Percentiles rank a stretch among this genome's conserved stretches.
Evolutionary conservation across 1,139 yeast genomes (phyloP).

Genomic region (Yarrowia galli): DNA sequence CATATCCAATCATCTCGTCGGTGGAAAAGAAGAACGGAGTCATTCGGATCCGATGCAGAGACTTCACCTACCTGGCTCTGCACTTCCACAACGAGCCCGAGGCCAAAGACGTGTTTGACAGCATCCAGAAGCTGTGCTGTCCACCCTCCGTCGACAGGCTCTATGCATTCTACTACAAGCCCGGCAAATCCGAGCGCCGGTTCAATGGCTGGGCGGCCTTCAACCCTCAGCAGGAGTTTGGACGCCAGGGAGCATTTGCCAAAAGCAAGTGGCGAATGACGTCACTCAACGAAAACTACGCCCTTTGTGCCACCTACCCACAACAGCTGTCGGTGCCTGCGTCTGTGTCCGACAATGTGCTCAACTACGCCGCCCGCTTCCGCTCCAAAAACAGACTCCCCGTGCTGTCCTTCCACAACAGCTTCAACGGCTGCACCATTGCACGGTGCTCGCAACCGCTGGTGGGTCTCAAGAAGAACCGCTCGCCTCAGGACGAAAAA

Average conservation of each 20-base stretch:
- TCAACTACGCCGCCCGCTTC: constrained; percentile 83
- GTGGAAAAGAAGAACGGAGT: constrained; percentile 60
- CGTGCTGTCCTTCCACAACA: constrained; percentile 76
- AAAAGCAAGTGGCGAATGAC: constrained; percentile 72
- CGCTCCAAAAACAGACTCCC: constrained; percentile 89
- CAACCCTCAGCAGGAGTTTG: constrained; percentile 67
- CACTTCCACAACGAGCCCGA: constrained; percentile 68
- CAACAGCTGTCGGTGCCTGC: constrained; percentile 69
- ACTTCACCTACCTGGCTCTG: constrained; percentile 83
- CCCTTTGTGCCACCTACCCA: constrained; percentile 82
- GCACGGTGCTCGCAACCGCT: constrained; percentile 93
- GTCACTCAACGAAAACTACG: constrained; percentile 66
- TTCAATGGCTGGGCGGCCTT: constrained; percentile 77
- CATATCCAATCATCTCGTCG: constrained; percentile 83
- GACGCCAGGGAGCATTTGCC: constrained; percentile 57
- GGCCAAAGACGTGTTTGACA: constrained; percentile 75
- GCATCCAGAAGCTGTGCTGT: constrained; percentile 71
- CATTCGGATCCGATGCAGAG: constrained; percentile 79
- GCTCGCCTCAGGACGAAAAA: constrained; percentile 92
- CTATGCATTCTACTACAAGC: constrained; percentile 73
- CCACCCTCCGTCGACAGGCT: constrained; percentile 62
- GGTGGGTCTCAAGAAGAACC: constrained; percentile 85
- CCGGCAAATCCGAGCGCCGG: constrained; percentile 61
- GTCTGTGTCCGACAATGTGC: constrained; percentile 77
- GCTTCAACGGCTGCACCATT: constrained; percentile 73